Conservation (phyloP, 805 yeast genomes). For the Myxozyma sirexii region DNA sequence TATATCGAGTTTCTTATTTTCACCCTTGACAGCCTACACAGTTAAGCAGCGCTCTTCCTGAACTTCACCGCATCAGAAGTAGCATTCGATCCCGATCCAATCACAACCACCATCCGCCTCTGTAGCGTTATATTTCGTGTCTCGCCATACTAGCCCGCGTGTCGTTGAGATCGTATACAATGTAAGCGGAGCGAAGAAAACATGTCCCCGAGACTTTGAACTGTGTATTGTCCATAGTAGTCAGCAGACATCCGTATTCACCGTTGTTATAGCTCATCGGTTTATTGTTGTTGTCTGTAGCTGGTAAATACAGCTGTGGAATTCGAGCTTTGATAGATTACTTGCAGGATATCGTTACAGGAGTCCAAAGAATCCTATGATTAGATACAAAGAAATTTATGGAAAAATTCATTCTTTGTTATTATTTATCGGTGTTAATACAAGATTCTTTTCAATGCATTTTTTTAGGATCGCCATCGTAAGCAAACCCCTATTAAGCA, state of each 20-base stretch:
- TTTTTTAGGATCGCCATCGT: too few species aligned
- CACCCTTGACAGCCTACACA: too few species aligned
- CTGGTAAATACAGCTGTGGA: constrained; percentile 33
- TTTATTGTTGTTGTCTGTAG: constrained; percentile 17
- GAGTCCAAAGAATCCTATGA: too few species aligned
- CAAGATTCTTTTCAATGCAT: too few species aligned
- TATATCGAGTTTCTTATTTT: too few species aligned
- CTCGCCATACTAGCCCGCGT: constrained; percentile 59
- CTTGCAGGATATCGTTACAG: too few species aligned
- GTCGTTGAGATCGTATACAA: constrained; percentile 62
- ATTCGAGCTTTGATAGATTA: constrained; percentile 53
- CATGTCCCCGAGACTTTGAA: constrained; percentile 52
- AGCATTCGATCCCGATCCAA: constrained; percentile 13
- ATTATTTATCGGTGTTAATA: too few species aligned
- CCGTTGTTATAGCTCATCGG: constrained; percentile 30
- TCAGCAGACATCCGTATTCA: constrained; percentile 36
- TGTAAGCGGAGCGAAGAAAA: constrained; percentile 56
- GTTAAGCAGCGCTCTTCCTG: not conserved
- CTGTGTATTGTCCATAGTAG: constrained; percentile 40
- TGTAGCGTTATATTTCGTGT: constrained; percentile 41
- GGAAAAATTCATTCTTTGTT: too few species aligned
- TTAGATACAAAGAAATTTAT: too few species aligned
- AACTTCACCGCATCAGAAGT: constrained; percentile 3
- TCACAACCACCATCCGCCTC: constrained; percentile 34
- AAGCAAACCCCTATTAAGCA: too few species aligned